Evolutionary conservation across 2,329 filamentous ascomycete species (phyloP).

Genomic region (Pseudovirgaria hyperparasitica): DNA sequence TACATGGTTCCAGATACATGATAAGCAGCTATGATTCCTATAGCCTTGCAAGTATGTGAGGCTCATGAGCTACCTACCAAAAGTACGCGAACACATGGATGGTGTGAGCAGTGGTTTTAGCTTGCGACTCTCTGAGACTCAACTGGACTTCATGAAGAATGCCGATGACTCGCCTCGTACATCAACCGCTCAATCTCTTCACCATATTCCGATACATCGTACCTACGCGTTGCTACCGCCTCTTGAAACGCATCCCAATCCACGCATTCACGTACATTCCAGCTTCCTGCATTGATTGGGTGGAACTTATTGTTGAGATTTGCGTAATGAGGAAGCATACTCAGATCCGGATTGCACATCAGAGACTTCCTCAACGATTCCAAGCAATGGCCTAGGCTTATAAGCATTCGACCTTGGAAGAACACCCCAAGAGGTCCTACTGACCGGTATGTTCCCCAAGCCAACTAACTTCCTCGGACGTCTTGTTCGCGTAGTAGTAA

Average conservation of each 20-base stretch:
- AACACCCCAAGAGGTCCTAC: neutral
- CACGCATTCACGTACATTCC: slow-evolving; percentile 2
- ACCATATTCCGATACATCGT: slow-evolving; percentile 2
- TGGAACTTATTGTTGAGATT: slow-evolving; percentile 2
- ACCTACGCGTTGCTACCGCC: neutral
- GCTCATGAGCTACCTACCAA: too few relatives aligned
- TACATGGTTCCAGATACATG: too few relatives aligned
- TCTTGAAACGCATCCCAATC: slow-evolving; percentile 3
- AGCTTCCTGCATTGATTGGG: slow-evolving; percentile 1
- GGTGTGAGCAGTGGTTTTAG: too few relatives aligned
- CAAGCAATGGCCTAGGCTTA: slow-evolving; percentile 3
- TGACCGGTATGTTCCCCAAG: slow-evolving; percentile 1
- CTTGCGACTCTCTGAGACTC: too few relatives aligned
- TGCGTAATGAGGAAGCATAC: slow-evolving; percentile 3
- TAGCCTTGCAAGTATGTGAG: too few relatives aligned
- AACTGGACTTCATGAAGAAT: too few relatives aligned
- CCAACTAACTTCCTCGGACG: slow-evolving; percentile 1
- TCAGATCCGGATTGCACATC: slow-evolving; percentile 4
- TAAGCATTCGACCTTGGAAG: neutral
- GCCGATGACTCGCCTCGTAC: slow-evolving; percentile 1
- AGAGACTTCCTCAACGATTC: slow-evolving; percentile 3
- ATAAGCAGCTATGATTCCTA: too few relatives aligned
- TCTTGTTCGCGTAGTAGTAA: slow-evolving; percentile 4
- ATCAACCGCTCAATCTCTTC: slow-evolving; percentile 1
- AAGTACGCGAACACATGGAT: too few relatives aligned